phyloP scores from a whole-genome alignment of 2,329 filamentous ascomycete genomes.

The Ambrosiella xylebori region DNA sequence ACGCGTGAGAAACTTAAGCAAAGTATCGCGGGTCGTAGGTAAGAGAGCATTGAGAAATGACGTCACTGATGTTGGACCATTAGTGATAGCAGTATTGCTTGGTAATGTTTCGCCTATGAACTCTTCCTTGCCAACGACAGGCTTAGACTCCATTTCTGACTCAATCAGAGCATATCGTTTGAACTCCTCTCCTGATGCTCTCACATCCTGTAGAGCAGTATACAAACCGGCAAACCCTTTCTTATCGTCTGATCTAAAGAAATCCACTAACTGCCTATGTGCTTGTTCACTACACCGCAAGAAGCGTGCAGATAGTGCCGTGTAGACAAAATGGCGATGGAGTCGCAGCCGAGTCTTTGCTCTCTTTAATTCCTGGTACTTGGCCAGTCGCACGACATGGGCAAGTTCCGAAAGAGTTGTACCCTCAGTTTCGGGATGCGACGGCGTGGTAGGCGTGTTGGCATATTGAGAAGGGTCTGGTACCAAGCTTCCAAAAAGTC shows the following conservation, averaged over 20 bases:
- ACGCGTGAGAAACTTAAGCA: slow-evolving; percentile 64
- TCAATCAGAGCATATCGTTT: slow-evolving; percentile 54
- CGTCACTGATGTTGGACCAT: slow-evolving; percentile 16
- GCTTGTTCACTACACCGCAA: slow-evolving; percentile 58
- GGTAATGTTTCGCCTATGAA: slow-evolving; percentile 19
- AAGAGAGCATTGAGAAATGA: slow-evolving; percentile 60
- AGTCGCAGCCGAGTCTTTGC: slow-evolving; percentile 55
- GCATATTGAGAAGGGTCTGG: slow-evolving; percentile 50
- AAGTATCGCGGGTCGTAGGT: slow-evolving; percentile 52
- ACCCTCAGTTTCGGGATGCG: slow-evolving; percentile 35
- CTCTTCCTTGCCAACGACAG: slow-evolving; percentile 16
- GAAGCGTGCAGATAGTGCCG: slow-evolving; percentile 56
- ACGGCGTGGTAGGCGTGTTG: slow-evolving; percentile 37
- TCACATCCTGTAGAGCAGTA: slow-evolving; percentile 62
- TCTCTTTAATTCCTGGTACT: slow-evolving; percentile 68
- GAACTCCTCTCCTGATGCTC: slow-evolving; percentile 57
- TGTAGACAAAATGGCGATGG: slow-evolving; percentile 57
- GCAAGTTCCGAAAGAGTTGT: slow-evolving; percentile 63
- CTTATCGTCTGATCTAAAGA: slow-evolving; percentile 64
- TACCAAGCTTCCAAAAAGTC: slow-evolving; percentile 27
- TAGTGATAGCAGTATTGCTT: too few relatives aligned
- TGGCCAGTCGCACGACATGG: slow-evolving; percentile 59
- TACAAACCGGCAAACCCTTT: slow-evolving; percentile 58
- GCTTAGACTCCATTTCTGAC: slow-evolving; percentile 47
- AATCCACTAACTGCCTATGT: slow-evolving; percentile 59